Evolutionary conservation across 331 rosid genomes (phyloP), one percentile per base, ranked within the genome.

Genomic region (Pyrus hybrid): DNA sequence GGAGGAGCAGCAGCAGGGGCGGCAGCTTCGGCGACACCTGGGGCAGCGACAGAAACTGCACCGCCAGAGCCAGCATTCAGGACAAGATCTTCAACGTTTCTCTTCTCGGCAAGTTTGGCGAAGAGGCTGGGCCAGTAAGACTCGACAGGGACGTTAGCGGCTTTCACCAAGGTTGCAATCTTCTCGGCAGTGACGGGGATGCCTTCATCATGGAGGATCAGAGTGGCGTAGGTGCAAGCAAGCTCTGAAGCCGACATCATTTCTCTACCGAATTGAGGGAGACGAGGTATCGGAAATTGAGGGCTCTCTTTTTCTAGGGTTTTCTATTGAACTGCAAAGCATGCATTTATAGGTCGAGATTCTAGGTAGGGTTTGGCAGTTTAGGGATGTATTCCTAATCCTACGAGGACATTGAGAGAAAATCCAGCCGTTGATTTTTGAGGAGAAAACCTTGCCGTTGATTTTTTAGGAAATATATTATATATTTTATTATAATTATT

Each of bases 71-170:
- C 96, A 21, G 80, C 89, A 76, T 70, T 91, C 74, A 86, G 33
- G 1, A 93, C 86, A 80, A 93, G 90, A 62, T 93, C 97, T 2
- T 57, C 90, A 67, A 93, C 33, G 84, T 76, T 77, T 25, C 86
- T 68, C 86, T 88, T 91, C 87, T 90, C 93, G 1, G 89, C 88
- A 28, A 93, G 88, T 75, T 88, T 93, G 14, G 96, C 93, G 43
- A 93, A 91, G 56, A 93, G 77, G 76, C 72, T 20, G 5, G 87
- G 86, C 98, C 98, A 93, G 67, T 80, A 91, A 2, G 94, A 80
- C 20, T 90, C 97, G 11, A 91, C 86, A 0, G 18, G 3, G 23
- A 93, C 78, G 1, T 86, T 83, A 35, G 96, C 97, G 0, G 84
- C 80, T 32, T 87, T 88, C 74, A 90, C 87, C 85, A 93, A 45